phyloP scores from a whole-genome alignment of 306 rosid genomes.

The Lathyrus aphaca region DNA sequence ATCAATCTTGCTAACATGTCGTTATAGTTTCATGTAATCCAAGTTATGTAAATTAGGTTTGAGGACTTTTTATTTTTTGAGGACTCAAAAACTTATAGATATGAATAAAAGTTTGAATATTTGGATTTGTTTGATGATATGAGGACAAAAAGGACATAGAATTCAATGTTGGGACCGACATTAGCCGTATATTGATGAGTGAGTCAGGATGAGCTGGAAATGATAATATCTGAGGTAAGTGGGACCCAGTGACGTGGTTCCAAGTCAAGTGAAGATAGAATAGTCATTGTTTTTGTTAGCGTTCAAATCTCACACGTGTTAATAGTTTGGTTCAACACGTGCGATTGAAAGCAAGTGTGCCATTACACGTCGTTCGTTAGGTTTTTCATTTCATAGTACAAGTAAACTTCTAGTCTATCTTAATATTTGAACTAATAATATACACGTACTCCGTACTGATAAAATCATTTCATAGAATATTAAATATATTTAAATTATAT shows the following conservation, averaged over 20 bases:
- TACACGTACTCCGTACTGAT: too few species aligned
- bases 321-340: background rate
- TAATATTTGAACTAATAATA: too few species aligned
- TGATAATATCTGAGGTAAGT: background rate
- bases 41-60: background rate
- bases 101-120: background rate
- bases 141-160: background rate
- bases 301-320: slow-evolving; percentile 1
- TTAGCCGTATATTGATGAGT: background rate
- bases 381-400: too few species aligned
- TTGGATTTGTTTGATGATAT: background rate
- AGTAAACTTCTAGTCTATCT: too few species aligned
- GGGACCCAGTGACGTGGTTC: slow-evolving; percentile 56
- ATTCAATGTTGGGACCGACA: slow-evolving; percentile 21
- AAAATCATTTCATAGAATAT: too few species aligned
- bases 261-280: slow-evolving; percentile 35
- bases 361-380: slow-evolving; percentile 35
- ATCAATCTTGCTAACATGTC: background rate
- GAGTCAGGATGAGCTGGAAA: slow-evolving; percentile 65
- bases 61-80: background rate
- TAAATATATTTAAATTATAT: too few species aligned
- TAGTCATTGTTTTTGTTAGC: background rate
- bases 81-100: background rate
- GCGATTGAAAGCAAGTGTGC: background rate
- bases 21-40: background rate